Base-by-base conservation (phyloP, 257 asterid species). In the Solanum paucissectum region DNA sequence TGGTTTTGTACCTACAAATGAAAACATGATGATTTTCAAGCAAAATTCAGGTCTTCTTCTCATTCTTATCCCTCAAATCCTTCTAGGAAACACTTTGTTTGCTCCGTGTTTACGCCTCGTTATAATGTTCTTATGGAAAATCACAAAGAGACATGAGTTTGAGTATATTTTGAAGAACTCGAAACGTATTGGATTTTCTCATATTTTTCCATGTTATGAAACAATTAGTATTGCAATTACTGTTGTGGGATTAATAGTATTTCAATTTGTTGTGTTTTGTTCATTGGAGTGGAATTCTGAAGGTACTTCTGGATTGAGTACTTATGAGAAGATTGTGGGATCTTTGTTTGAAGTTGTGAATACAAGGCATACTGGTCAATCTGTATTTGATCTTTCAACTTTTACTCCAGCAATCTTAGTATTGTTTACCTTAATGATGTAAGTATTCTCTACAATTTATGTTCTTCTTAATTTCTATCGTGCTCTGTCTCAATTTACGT, bases 1-100 rank as follows among this genome's bases (percentile, higher is more conserved):
- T 55, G 96, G 96, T 14, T 94, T 91, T 52, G 49, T 92, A 23
- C 96, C 98, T 1, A 92, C 94, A 6, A 94, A 92, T 36, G 96
- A 92, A 81, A 94, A 93, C 88, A 94, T 93, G 98, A 62, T 88
- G 49, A 89, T 83, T 49, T 92, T 94, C 90, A 92, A 85, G 89
- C 88, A 88, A 32, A 89, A 92, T 29, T 66, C 94, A 0, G 94
- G 94, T 4, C 88, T 94, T 12, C 86, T 89, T 4, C 90, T 93
- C 42, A 91, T 93, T 69, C 10, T 93, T 4, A 91, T 93, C 71
- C 96, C 94, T 11, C 95, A 88, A 36, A 2, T 92, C 29, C 90
- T 95, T 33, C 69, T 92, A 11, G 98, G 98, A 68, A 94, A 93
- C 92, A 95, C 95, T 1, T 46, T 95, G 49, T 94, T 88, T 27